Base-by-base conservation (phyloP, 331 rosid genomes). In the Malus hybrid region DNA sequence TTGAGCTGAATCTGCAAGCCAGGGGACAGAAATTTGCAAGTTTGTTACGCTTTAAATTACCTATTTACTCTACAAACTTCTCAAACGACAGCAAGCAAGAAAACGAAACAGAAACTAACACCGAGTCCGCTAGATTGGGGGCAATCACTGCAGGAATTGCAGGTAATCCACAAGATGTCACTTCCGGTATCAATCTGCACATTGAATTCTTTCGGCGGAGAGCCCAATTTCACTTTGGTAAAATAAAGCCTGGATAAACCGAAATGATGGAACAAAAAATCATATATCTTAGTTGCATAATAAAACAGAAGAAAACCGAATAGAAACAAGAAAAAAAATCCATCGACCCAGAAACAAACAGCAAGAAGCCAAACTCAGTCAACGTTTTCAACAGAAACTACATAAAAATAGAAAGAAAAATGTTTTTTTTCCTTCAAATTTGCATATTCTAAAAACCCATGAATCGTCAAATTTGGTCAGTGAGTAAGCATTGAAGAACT, bases 171-270 rank as follows among this genome's bases (percentile, higher is more conserved):
- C 86, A 94, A 85, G 69, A 90, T 92, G 68, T 94, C 97, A 67
- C 97, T 94, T 77, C 98, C 98, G 15, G 97, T 91, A 82, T 93
- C 98, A 66, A 93, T 88, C 87, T 93, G 98, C 55, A 91, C 95
- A 55, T 88, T 82, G 80, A 90, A 94, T 78, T 94, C 97, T 79
- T 78, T 90, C 7, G 96, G 91, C 36, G 97, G 97, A 71, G 95
- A 90, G 57, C 97, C 99, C 77, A 90, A 74, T 83, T 88, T 91
- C 67, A 92, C 96, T 88, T 88, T 94, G 2, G 99, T 94, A 67
- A 88, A 91, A 86, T 94, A 94, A 80, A 94, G 84, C 85, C 99
- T 93, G 61, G 72, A 83, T 31, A 84, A 69, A 66, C 76, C 80
- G 71, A n/a, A 71, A 74, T 60, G 46, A 28, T 34, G n/a, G 24